Percentiles rank a stretch among this genome's conserved stretches.
Conservation (phyloP, 2,329 filamentous ascomycete species). For the Hymenotorrendiella dingleyae region DNA sequence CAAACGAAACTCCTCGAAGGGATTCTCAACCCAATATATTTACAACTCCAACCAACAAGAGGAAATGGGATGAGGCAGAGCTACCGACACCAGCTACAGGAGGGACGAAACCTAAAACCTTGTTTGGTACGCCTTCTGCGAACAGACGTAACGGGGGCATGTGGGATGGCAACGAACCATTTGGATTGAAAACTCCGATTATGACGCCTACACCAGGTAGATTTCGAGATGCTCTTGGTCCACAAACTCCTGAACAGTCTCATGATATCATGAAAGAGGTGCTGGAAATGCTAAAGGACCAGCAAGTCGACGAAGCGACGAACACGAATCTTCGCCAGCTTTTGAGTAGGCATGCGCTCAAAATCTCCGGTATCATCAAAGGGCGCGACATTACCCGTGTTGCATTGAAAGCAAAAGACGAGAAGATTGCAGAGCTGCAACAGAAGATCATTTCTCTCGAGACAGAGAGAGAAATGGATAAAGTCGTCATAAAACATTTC, state of each 20-base stretch:
- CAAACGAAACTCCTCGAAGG: conserved; percentile 25
- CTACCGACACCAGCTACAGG: conserved; percentile 25
- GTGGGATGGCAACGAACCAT: conserved; percentile 21
- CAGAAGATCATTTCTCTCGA: conserved; percentile 54
- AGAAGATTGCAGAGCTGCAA: conserved; percentile 59
- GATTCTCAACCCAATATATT: conserved; percentile 13
- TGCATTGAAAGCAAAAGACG: conserved; percentile 57
- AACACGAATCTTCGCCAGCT: conserved; percentile 36
- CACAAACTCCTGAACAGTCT: neutral
- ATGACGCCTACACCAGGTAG: conserved; percentile 24
- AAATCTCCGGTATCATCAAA: conserved; percentile 53
- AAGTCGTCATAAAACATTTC: conserved; percentile 33
- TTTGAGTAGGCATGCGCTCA: conserved; percentile 51
- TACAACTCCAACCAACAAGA: conserved; percentile 25
- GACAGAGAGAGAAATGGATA: conserved; percentile 48
- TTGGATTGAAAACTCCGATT: conserved; percentile 16
- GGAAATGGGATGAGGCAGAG: conserved; percentile 21
- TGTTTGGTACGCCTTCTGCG: neutral
- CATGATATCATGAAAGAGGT: conserved; percentile 42
- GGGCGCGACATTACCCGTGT: conserved; percentile 62
- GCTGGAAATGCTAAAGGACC: conserved; percentile 42
- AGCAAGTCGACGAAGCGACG: conserved; percentile 35
- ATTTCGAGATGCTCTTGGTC: conserved; percentile 14
- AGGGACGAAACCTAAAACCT: neutral
- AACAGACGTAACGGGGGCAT: conserved; percentile 15